Conservation (phyloP, 2,329 filamentous ascomycete species). For the Ophiosphaerella herpotricha region DNA sequence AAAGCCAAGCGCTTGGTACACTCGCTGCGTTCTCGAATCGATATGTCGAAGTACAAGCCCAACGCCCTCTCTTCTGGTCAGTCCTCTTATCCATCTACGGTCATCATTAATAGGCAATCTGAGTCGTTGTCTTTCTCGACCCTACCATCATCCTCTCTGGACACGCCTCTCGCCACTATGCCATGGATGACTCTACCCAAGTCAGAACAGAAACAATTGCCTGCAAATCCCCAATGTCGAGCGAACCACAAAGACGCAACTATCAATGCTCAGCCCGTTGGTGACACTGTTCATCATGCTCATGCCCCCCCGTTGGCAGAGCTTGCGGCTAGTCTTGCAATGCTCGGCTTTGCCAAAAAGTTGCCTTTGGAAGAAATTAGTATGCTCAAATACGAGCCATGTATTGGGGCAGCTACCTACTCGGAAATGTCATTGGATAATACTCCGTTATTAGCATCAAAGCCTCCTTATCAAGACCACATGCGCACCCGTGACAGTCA, state of each 20-base stretch:
- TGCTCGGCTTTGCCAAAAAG: constrained; percentile 2
- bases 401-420: not conserved
- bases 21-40: not conserved
- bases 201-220: not conserved
- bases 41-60: not conserved
- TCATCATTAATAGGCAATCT: not conserved
- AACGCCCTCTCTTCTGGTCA: not conserved
- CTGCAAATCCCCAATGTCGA: not conserved
- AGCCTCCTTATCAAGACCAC: not conserved
- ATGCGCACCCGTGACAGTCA: not conserved
- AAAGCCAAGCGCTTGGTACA: constrained; percentile 2
- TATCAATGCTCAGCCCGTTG: not conserved
- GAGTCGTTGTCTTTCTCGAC: not conserved
- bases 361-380: constrained; percentile 4
- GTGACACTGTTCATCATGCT: not conserved
- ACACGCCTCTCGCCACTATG: not conserved
- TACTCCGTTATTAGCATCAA: not conserved
- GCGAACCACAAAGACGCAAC: too few relatives aligned
- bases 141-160: not conserved
- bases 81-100: not conserved
- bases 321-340: constrained; percentile 9
- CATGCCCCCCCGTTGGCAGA: not conserved
- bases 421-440: not conserved
- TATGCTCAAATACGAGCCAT: not conserved
- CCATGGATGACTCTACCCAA: not conserved